Percentiles rank a stretch among this genome's conserved stretches.
phyloP scores from a whole-genome alignment of 164 flowering plant genomes.

The Kingdonia uniflora region DNA sequence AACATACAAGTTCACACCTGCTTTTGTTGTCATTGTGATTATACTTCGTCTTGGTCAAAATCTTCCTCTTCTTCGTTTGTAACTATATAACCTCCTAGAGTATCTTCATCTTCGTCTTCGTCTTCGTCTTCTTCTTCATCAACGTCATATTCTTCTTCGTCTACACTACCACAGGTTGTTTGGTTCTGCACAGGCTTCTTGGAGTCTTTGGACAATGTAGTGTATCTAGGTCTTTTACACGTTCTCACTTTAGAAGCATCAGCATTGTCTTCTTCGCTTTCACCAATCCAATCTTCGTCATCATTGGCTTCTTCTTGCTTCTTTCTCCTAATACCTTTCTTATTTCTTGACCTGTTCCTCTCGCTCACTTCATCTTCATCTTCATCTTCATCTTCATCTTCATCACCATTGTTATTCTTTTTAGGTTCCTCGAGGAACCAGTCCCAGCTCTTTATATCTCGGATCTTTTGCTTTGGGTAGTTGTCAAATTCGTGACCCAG shows the following conservation, averaged over 20 bases:
- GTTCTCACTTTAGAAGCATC: conserved; percentile 25
- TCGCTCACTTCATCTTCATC: conserved; percentile 23
- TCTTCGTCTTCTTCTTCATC: too few relatives aligned
- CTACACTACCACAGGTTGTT: conserved; percentile 13
- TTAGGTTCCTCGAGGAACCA: conserved; percentile 66
- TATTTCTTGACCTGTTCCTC: conserved; percentile 5
- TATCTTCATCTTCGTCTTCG: conserved; percentile 37
- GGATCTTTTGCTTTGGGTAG: conserved; percentile 46
- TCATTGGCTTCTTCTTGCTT: conserved; percentile 24
- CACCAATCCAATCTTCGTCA: conserved; percentile 68
- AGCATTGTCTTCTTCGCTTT: conserved; percentile 51
- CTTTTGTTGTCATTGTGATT: too few relatives aligned
- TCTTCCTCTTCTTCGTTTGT: conserved; percentile 34
- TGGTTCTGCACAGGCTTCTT: conserved; percentile 9
- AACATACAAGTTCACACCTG: too few relatives aligned
- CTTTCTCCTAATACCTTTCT: conserved; percentile 19
- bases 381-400: conserved; percentile 31
- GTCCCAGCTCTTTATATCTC: conserved; percentile 48
- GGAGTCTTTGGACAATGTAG: conserved; percentile 47
- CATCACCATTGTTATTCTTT: conserved; percentile 12
- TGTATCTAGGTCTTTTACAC: conserved; percentile 29
- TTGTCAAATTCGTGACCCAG: conserved; percentile 71
- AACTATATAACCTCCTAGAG: conserved; percentile 76
- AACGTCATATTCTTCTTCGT: conserved; percentile 40
- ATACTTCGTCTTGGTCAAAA: too few relatives aligned